Evolutionary conservation across 2,329 filamentous ascomycete species (phyloP), one percentile per base, ranked within the genome.

Genomic region (Penicillium sp.): DNA sequence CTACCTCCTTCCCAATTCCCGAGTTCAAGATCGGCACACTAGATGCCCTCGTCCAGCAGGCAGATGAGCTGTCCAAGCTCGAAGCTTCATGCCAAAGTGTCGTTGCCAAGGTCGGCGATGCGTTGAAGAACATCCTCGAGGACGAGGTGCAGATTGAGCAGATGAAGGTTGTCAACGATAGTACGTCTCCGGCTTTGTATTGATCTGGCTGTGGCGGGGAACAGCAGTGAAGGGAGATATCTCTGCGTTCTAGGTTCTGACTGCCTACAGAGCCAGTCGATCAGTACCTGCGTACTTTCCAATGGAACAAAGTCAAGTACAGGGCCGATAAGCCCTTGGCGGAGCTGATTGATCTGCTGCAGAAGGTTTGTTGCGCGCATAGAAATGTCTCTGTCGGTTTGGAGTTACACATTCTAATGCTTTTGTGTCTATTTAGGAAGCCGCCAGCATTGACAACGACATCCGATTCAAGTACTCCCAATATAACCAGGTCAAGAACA

Each of bases 271-370:
- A 96, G 75, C 92, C 94, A n/a, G 91, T 93, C 58, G 93, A 97
- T 67, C 88, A 93, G 72, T 99, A 97, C 72, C 80, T 99, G 43
- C 85, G 87, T 69, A 87, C 84, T 53, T 99, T 97, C 76, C 84
- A 85, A 63, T 99, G 94, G 94, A 97, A 97, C 79, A 97, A 94
- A 76, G 90, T 96, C 76, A 94, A 96, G 73, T 99, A 97, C 76
- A 87, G 94, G 67, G 88, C 90, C 60, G 94, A 99, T 75, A 95
- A 93, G 73, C 85, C 93, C 48, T 84, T 99, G 58, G 83, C 86
- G 53, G 93, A 97, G 70, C 81, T 97, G 57, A 88, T 97, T 66
- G 89, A 91, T 73, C 87, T 87, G 38, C 78, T 99, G 56, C 91
- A 96, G 71, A 97, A 96, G 85, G 90, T 90, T 28, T 3, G 60